Evolutionary conservation across 2,329 filamentous ascomycete genomes (phyloP).

Genomic region (Stemphylium vesicarium): DNA sequence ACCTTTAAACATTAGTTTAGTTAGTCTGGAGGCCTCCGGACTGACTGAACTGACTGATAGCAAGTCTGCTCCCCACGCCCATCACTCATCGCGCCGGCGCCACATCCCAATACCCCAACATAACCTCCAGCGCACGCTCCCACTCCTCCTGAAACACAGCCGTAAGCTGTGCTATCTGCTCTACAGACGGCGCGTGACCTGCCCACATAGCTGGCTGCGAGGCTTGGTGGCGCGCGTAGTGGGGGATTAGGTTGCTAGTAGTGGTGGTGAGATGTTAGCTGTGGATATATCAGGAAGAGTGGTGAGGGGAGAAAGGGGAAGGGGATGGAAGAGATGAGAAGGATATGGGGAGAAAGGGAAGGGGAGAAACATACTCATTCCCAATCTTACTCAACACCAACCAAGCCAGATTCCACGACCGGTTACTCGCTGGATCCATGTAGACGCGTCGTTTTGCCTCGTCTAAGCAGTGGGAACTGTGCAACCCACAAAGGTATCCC

Average conservation of each 20-base stretch:
- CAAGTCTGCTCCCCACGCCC: too few species aligned
- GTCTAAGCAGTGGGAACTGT: slow-evolving; percentile 65
- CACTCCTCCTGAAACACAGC: slow-evolving; percentile 71
- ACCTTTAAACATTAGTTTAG: too few species aligned
- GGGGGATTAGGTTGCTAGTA: slow-evolving; percentile 64
- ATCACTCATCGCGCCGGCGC: slow-evolving; percentile 53
- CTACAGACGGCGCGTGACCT: slow-evolving; percentile 60
- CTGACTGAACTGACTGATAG: too few species aligned
- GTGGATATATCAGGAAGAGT: neutral
- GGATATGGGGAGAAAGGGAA: neutral
- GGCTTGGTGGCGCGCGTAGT: slow-evolving; percentile 68
- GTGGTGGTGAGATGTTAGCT: slow-evolving; percentile 12
- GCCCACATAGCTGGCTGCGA: slow-evolving; percentile 74
- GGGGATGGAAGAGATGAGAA: neutral
- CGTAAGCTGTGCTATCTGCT: slow-evolving; percentile 65
- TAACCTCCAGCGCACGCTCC: slow-evolving; percentile 67
- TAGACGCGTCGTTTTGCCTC: slow-evolving; percentile 70
- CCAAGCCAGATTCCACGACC: slow-evolving; percentile 81
- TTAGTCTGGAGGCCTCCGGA: too few species aligned
- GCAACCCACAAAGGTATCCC: neutral
- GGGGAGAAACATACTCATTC: slow-evolving; percentile 61
- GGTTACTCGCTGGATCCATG: slow-evolving; percentile 68
- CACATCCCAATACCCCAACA: slow-evolving; percentile 71
- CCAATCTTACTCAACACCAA: slow-evolving; percentile 70
- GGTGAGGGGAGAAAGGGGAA: neutral